Evolutionary conservation across 176 grass and related monocot species (phyloP), one percentile per base, ranked within the genome.

Genomic region (Juncus inflexus): DNA sequence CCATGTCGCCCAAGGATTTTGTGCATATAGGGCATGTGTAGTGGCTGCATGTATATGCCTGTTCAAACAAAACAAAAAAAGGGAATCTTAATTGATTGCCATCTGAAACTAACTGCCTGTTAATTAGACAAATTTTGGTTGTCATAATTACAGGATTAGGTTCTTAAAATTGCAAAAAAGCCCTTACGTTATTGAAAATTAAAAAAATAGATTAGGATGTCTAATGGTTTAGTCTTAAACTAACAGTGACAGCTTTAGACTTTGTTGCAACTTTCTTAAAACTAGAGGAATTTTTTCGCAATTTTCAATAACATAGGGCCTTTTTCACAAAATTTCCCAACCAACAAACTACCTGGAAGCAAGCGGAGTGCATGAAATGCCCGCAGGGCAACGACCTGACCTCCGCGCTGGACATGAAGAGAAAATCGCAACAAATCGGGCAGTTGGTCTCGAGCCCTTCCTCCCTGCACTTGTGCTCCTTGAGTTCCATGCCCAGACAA

Each of bases 361-460:
- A 99, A 67, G 95, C 85, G 68, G 88, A 99, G 79, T 99, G 95
- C 95, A 99, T 99, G 86, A 99, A 99, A 63, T 99, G 95, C 12
- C 95, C 89, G 11, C 95, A 99, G 15, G 85, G 85, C 63, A 94
- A 78, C 56, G 95, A 83, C 80, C 95, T 86, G 50, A 99, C 95
- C 35, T 83, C 83, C 8, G 83, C 95, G 14, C 89, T 99, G 37
- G 95, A 99, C 65, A 89, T 99, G 81, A 99, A 99, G n/a, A 99
- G 61, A 58, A 99, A 99, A 58, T 99, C 95, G 52, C 89, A 99
- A 74, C 95, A 99, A 10, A 99, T 99, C 42, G 95, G 95, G 67
- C 95, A 99, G 38, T 99, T 99, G 67, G 86, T 86, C 52, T 99
- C 95, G 15, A 99, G 83, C 61, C 89, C 86, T 58, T 99, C 94